Conservation (phyloP, 2,329 filamentous ascomycete genomes). For the Calcarisporium arbuscula region DNA sequence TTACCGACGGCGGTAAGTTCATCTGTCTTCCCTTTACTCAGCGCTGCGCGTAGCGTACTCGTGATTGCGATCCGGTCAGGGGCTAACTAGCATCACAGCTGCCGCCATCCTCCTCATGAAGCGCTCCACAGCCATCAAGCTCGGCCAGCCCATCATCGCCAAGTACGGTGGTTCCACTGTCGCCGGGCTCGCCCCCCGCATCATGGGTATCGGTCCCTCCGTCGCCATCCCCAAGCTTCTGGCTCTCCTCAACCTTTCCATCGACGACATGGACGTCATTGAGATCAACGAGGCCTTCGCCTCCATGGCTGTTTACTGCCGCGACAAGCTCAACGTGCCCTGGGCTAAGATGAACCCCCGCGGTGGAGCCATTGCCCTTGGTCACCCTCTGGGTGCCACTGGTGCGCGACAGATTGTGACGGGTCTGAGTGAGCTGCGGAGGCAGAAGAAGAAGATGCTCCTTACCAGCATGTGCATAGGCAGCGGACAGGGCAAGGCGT, state of each 20-base stretch:
- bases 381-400: slow-evolving; percentile 75
- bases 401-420: slow-evolving; percentile 82
- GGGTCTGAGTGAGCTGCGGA: slow-evolving; percentile 75
- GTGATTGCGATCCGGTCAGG: not conserved
- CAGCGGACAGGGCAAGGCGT: slow-evolving; percentile 63
- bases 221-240: slow-evolving; percentile 78
- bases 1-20: slow-evolving; percentile 75
- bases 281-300: slow-evolving; percentile 98
- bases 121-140: slow-evolving; percentile 77
- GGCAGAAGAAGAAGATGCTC: slow-evolving; percentile 83
- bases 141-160: slow-evolving; percentile 85
- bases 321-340: slow-evolving; percentile 64
- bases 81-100: slow-evolving; percentile 38
- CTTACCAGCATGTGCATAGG: slow-evolving; percentile 87
- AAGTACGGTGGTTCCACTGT: slow-evolving; percentile 93
- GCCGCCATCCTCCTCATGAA: slow-evolving; percentile 91
- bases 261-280: slow-evolving; percentile 80
- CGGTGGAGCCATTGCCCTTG: slow-evolving; percentile 76
- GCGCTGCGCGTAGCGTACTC: too few species aligned
- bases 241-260: slow-evolving; percentile 65
- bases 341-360: slow-evolving; percentile 73
- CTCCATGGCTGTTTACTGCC: slow-evolving; percentile 94
- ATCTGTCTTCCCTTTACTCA: not conserved
- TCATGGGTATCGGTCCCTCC: slow-evolving; percentile 91
- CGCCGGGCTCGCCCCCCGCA: slow-evolving; percentile 80